Percentiles rank a stretch among this genome's conserved stretches.
These are phyloP conservation scores for Penicillium sumatraense DNA, from an alignment of 2,329 filamentous ascomycete genomes.

Conservation along the genomic window DNA sequence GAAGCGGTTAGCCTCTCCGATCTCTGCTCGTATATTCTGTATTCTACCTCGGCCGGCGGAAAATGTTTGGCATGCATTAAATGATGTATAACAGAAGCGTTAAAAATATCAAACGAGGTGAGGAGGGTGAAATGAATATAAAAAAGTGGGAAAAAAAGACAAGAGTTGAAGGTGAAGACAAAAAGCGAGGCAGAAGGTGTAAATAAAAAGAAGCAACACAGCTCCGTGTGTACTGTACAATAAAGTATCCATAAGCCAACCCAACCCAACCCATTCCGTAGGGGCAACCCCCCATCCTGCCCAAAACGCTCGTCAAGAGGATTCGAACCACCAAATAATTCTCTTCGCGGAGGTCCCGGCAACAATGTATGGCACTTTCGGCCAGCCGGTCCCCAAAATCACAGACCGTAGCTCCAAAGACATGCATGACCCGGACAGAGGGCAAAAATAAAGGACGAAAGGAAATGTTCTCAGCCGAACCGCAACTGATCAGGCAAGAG, in stretches of 20 bases:
- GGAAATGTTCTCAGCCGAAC: slow-evolving; percentile 2
- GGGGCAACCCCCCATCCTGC: slow-evolving; percentile 12
- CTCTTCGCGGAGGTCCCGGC: slow-evolving; percentile 11
- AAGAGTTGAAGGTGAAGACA: slow-evolving; percentile 17
- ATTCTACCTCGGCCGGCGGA: background rate
- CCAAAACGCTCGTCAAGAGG: slow-evolving; percentile 25
- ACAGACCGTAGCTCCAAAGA: slow-evolving; percentile 37
- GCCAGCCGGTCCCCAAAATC: slow-evolving; percentile 19
- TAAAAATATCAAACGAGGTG: slow-evolving; percentile 9
- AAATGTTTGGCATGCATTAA: slow-evolving; percentile 23
- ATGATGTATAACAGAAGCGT: slow-evolving; percentile 21
- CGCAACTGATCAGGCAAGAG: background rate
- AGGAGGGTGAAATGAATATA: background rate
- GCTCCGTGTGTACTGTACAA: slow-evolving; percentile 29
- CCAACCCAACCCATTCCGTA: slow-evolving; percentile 14
- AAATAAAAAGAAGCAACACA: slow-evolving; percentile 18
- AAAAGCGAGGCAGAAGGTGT: slow-evolving; percentile 14
- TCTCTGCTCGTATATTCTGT: background rate
- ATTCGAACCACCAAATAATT: slow-evolving; percentile 20
- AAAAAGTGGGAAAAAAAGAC: background rate
- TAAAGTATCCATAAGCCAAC: slow-evolving; percentile 6
- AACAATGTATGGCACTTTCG: slow-evolving; percentile 8
- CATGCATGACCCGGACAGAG: slow-evolving; percentile 31
- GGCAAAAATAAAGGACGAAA: slow-evolving; percentile 18
- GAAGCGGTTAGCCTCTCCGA: background rate